These are phyloP conservation scores for Plasmopara viticola DNA, from an alignment of 352 stramenopile species.

Conservation along the genomic window DNA sequence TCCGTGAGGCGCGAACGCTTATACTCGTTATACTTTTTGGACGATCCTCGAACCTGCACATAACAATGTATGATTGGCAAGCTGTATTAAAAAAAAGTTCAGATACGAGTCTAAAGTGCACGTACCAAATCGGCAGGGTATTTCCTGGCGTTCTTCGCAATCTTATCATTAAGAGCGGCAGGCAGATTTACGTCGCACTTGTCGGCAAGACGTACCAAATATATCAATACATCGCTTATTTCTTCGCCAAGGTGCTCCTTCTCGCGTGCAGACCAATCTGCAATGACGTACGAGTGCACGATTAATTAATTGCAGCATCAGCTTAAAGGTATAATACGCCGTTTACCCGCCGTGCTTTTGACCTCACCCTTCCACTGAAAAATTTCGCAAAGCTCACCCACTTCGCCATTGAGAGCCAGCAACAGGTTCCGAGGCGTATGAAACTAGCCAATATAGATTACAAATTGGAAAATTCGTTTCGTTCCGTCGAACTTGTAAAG, in stretches of 20 bases:
- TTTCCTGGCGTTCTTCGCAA: slow-evolving; percentile 86
- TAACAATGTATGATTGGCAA: slow-evolving; percentile 1
- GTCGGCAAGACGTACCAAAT: slow-evolving; percentile 92
- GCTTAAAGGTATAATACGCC: not conserved
- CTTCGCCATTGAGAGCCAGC: slow-evolving; percentile 91
- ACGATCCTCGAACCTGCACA: slow-evolving; percentile 49
- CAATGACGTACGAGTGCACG: not conserved
- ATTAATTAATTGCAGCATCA: not conserved
- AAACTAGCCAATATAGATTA: slow-evolving; percentile 38
- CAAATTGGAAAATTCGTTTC: too few relatives aligned
- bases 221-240: slow-evolving; percentile 96
- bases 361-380: slow-evolving; percentile 91
- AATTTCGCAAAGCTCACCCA: slow-evolving; percentile 94
- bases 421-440: slow-evolving; percentile 89
- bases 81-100: not conserved
- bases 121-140: slow-evolving; percentile 56
- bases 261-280: slow-evolving; percentile 72
- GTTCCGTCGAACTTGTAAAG: not conserved
- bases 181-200: slow-evolving; percentile 88
- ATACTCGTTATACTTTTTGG: slow-evolving; percentile 81
- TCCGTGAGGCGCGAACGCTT: slow-evolving; percentile 53
- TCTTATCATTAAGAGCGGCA: slow-evolving; percentile 87
- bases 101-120: not conserved
- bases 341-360: slow-evolving; percentile 47
- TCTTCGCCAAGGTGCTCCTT: slow-evolving; percentile 92